These are phyloP conservation scores for Austroboletus novae-zelandiae DNA, from an alignment of 1,284 basidiomycete species.

Conservation along the genomic window DNA sequence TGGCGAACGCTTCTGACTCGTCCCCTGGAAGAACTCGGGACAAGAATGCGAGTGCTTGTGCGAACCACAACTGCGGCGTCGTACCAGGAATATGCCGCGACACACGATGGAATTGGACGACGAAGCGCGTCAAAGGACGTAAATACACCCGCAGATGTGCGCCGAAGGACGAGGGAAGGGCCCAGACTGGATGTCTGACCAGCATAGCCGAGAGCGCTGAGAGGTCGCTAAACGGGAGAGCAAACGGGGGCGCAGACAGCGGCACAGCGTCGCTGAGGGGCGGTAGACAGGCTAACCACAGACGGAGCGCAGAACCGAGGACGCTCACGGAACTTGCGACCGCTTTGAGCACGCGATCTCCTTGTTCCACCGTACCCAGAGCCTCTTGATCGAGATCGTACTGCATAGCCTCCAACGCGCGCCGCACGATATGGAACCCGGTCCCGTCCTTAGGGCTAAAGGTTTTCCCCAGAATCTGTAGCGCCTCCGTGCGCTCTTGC, in stretches of 20 bases:
- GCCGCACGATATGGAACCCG: constrained; percentile 19
- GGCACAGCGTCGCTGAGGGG: constrained; percentile 32
- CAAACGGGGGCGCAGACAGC: constrained; percentile 47
- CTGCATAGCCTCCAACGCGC: constrained; percentile 16
- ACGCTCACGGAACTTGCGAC: constrained; percentile 20
- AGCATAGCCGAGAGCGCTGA: constrained; percentile 51
- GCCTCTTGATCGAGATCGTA: not conserved
- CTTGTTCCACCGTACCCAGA: not conserved
- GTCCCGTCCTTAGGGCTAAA: constrained; percentile 44
- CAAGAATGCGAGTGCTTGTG: constrained; percentile 58
- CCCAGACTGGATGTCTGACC: constrained; percentile 51
- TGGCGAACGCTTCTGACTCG: constrained; percentile 41
- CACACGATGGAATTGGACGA: constrained; percentile 54
- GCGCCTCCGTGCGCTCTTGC: constrained; percentile 47
- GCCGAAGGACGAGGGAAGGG: constrained; percentile 21
- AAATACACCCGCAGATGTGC: constrained; percentile 36
- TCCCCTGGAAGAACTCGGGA: constrained; percentile 61
- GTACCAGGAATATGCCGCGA: constrained; percentile 55
- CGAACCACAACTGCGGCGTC: constrained; percentile 58
- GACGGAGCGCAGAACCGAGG: constrained; percentile 51
- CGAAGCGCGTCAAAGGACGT: constrained; percentile 51
- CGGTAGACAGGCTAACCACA: constrained; percentile 62
- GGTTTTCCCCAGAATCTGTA: constrained; percentile 35
- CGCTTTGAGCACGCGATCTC: constrained; percentile 9
- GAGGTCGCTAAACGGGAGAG: constrained; percentile 53